These are phyloP conservation scores for Nannochloropsis salina DNA, from an alignment of 108 stramenopile species.

Conservation along the genomic window DNA sequence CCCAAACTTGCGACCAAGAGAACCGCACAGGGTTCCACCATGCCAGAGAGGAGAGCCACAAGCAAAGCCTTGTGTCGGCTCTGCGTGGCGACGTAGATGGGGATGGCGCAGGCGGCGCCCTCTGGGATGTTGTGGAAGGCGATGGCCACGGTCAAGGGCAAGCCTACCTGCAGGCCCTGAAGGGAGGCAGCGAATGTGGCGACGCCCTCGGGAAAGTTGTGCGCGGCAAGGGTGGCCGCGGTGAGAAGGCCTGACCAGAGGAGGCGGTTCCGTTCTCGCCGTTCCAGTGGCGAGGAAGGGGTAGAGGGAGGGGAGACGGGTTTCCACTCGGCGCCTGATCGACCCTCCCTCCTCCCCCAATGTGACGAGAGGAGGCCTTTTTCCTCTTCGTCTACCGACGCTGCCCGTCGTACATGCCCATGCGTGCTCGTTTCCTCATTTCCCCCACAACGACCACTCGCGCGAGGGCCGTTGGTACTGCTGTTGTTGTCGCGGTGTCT, in stretches of 20 bases:
- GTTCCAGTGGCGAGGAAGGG: background rate
- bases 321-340: background rate
- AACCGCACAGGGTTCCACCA: conserved; percentile 52
- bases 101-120: conserved; percentile 74
- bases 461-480: background rate
- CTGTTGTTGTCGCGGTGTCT: background rate
- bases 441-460: too few relatives aligned
- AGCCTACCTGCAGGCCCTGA: conserved; percentile 66
- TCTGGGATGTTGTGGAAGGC: conserved; percentile 84
- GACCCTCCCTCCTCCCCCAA: background rate
- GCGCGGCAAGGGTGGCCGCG: conserved; percentile 69
- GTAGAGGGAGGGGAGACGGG: background rate
- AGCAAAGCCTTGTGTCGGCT: conserved; percentile 64
- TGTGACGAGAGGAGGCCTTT: too few relatives aligned
- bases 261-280: background rate
- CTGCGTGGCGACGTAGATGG: conserved; percentile 79
- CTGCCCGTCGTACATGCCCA: background rate
- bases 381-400: background rate
- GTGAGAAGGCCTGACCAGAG: conserved; percentile 58
- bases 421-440: background rate
- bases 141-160: conserved; percentile 68
- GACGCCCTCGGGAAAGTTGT: conserved; percentile 85
- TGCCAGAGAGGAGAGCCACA: conserved; percentile 61
- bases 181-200: conserved; percentile 74
- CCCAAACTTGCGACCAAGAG: background rate